Conservation (phyloP, 345 rosid species). For the Acer negundo region DNA sequence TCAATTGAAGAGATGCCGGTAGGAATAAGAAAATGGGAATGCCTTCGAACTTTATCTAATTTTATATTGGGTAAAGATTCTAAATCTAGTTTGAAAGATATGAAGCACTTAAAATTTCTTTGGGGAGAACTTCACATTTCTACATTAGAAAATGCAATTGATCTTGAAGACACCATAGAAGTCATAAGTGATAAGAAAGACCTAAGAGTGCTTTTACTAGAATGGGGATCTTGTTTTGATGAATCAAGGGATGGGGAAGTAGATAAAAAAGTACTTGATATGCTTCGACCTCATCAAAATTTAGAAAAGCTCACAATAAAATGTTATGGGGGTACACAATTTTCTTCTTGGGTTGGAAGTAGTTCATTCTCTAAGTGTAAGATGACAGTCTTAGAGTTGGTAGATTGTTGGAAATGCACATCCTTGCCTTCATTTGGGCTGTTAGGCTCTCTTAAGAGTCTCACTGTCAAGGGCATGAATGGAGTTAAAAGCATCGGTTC, state of each 20-base stretch:
- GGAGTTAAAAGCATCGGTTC: not conserved
- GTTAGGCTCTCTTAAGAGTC: not conserved
- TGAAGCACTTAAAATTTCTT: not conserved
- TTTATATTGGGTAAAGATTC: not conserved
- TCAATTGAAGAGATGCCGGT: not conserved
- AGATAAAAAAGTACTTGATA: not conserved
- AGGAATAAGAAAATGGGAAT: not conserved
- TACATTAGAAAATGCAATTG: not conserved
- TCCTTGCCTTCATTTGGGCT: not conserved
- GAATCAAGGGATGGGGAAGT: not conserved
- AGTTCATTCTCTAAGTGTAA: not conserved
- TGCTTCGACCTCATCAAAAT: slow-evolving; percentile 1
- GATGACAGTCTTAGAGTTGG: not conserved
- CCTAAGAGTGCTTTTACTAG: not conserved
- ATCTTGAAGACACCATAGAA: no score
- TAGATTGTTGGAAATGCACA: not conserved
- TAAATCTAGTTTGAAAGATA: not conserved
- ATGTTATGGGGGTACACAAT: not conserved
- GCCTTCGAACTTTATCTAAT: not conserved
- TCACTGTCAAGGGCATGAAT: not conserved
- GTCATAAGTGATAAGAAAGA: not conserved
- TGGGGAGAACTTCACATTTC: not conserved
- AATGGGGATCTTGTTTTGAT: not conserved
- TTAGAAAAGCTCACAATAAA: not conserved
- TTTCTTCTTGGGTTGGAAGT: not conserved